Conservation (phyloP, 2,329 filamentous ascomycete species). For the Venturia effusa region DNA sequence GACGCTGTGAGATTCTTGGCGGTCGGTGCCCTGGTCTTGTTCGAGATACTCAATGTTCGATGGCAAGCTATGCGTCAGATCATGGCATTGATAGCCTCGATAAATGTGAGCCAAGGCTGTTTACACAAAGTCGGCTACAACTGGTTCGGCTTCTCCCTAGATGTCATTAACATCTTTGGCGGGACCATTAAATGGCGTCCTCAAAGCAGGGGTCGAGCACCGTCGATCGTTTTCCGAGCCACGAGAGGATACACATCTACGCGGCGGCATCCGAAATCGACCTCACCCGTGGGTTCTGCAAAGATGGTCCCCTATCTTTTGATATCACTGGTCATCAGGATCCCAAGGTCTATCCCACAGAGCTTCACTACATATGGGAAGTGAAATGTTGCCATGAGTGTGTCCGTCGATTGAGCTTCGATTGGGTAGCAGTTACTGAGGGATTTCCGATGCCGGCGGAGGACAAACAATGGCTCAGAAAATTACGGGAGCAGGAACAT, state of each 20-base stretch:
- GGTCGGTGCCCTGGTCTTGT: too few relatives aligned
- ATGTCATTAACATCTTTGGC: not conserved
- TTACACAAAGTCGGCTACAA: not conserved
- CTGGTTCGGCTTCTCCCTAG: not conserved
- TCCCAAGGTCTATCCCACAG: not conserved
- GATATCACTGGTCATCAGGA: not conserved
- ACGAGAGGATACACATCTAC: not conserved
- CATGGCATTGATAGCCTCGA: too few relatives aligned
- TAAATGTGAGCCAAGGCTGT: not conserved
- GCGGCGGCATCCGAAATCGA: not conserved
- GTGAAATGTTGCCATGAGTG: not conserved
- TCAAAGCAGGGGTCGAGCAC: not conserved
- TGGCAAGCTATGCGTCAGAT: too few relatives aligned
- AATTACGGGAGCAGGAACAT: not conserved
- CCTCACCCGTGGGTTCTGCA: not conserved
- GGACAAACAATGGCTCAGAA: not conserved
- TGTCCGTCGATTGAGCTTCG: not conserved
- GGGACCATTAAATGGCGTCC: not conserved
- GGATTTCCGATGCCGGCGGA: not conserved
- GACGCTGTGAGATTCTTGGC: too few relatives aligned
- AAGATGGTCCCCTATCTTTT: not conserved
- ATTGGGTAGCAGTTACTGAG: not conserved
- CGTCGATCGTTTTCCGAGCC: not conserved
- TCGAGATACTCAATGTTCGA: too few relatives aligned
- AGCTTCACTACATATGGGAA: not conserved